Evolutionary conservation across 2,329 filamentous ascomycete genomes (phyloP), one percentile per base, ranked within the genome.

Genomic region (Penicillium olsonii): DNA sequence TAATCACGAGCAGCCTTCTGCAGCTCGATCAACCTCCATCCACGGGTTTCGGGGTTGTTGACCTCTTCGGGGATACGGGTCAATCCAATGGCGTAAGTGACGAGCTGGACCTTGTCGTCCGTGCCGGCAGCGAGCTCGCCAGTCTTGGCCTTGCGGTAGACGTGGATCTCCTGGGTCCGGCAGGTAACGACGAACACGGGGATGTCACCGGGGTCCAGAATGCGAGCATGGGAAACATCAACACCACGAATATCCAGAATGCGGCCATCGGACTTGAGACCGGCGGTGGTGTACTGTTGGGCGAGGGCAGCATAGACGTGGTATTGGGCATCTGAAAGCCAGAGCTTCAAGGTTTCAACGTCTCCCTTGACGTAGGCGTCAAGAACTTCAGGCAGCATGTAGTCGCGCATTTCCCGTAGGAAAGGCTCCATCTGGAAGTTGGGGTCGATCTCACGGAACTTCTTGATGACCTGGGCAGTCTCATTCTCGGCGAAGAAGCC

Each of bases 401-500:
- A 99, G 74, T 97, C 92, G 70, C 94, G 88, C 74, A 99, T 88
- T 65, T 99, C 94, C 58, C 89, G 87, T 43, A 97, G 76, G 78
- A 97, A 99, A 0, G 91, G 88, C 72, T 99, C 94, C 61, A 96
- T 83, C 69, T 96, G 90, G 80, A 99, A 99, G 59, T 81, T 82
- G 5, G 94, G 92, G 63, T 99, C 94, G 84, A 97, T 96, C 63
- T 92, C 84, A 39, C 92, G 87, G 80, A 99, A 95, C 72, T 92
- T 95, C 78, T 96, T 97, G 77, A 97, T 95, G 29, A 99, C 94
- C 82, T 87, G 87, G 24, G 94, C 94, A 0, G 91, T 96, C 77
- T 99, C 94, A 71, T 97, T 99, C 73, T 99, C 94, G 54, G 94
- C 94, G 60, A 99, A 99, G 77, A 96, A 99, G 22, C 94, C 91